These are phyloP conservation scores for Aspergillus affinis DNA, from an alignment of 495 filamentous ascomycete species.

Conservation along the genomic window DNA sequence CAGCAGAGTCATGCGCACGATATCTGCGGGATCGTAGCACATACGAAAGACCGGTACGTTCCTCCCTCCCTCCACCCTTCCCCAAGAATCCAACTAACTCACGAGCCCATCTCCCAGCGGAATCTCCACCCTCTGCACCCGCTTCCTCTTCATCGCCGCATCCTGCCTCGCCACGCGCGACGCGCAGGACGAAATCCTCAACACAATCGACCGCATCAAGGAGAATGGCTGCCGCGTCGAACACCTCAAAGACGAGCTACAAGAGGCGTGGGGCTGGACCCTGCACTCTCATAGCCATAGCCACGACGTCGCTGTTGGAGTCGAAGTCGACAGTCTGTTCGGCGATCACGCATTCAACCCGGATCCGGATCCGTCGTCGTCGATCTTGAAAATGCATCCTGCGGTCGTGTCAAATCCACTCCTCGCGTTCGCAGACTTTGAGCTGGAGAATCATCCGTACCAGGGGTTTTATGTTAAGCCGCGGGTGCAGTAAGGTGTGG, in stretches of 20 bases:
- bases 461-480: constrained; percentile 60
- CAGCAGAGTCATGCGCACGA: constrained; percentile 72
- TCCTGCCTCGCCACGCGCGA: constrained; percentile 64
- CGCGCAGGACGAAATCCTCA: constrained; percentile 82
- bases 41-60: constrained; percentile 69
- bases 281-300: constrained; percentile 21
- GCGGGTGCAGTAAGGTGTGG: constrained; percentile 17
- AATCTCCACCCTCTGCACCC: constrained; percentile 72
- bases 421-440: constrained; percentile 67
- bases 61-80: neutral
- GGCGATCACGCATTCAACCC: constrained; percentile 20
- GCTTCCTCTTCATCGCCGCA: constrained; percentile 77
- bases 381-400: constrained; percentile 32
- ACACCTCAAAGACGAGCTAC: constrained; percentile 66
- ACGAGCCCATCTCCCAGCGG: constrained; percentile 42
- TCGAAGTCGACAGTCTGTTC: neutral
- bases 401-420: constrained; percentile 62
- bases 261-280: constrained; percentile 75
- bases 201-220: constrained; percentile 69
- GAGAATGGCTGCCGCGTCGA: constrained; percentile 77
- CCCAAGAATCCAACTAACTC: constrained; percentile 12
- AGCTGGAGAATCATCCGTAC: constrained; percentile 72
- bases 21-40: constrained; percentile 84
- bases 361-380: constrained; percentile 23
- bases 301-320: neutral